Evolutionary conservation across 805 yeast genomes (phyloP).

Genomic region (Maudiozyma barnettii): DNA sequence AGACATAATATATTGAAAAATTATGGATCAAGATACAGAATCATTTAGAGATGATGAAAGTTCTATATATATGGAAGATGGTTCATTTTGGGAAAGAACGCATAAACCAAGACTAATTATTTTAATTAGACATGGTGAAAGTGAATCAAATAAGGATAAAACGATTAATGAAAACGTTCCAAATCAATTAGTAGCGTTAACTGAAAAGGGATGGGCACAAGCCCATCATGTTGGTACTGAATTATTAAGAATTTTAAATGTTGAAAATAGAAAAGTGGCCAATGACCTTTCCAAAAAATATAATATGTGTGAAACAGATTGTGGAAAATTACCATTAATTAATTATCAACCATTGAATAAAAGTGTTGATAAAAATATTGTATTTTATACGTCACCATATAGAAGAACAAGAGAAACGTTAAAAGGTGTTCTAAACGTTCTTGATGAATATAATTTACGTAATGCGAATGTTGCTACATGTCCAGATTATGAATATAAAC

Average conservation of each 20-base stretch:
- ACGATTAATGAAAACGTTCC: constrained; percentile 67
- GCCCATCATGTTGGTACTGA: constrained; percentile 52
- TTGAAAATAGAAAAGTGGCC: constrained; percentile 17
- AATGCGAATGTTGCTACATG: constrained; percentile 19
- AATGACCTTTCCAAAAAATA: constrained; percentile 16
- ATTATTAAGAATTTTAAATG: constrained; percentile 27
- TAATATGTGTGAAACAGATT: constrained; percentile 4
- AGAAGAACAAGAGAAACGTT: constrained; percentile 77
- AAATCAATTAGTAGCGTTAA: constrained; percentile 70
- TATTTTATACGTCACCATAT: constrained; percentile 84
- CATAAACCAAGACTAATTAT: constrained; percentile 50
- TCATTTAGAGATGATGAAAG: neutral
- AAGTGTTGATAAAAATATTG: constrained; percentile 44
- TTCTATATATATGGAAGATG: neutral
- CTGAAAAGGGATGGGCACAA: constrained; percentile 58
- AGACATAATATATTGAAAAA: neutral
- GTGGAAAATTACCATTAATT: constrained; percentile 11
- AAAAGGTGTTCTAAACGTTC: constrained; percentile 53
- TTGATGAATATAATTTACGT: constrained; percentile 29
- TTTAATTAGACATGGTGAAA: constrained; percentile 84
- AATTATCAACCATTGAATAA: constrained; percentile 23
- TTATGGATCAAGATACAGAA: neutral
- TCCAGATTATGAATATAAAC: constrained; percentile 14
- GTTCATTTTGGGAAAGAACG: constrained; percentile 4
- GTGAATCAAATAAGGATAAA: constrained; percentile 83